Percentiles rank a stretch among this genome's conserved stretches.
Conservation (phyloP, 208 protist genomes). For the Leptomonas pyrrhocoris region DNA sequence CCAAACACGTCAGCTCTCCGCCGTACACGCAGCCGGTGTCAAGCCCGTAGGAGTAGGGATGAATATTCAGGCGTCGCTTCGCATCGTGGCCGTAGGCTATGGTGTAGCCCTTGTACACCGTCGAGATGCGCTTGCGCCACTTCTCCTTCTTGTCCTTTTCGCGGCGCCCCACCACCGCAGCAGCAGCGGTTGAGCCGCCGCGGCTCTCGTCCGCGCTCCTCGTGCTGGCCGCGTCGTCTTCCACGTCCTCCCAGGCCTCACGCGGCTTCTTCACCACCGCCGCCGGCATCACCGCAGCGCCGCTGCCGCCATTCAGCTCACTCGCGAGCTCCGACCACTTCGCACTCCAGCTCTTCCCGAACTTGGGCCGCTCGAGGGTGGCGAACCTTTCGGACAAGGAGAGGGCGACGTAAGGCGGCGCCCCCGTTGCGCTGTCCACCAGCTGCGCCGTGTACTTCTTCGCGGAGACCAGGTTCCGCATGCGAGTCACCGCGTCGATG, state of each 20-base stretch:
- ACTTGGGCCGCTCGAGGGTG: constrained; percentile 33
- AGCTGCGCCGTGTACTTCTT: constrained; percentile 14
- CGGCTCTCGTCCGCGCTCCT: constrained; percentile 7
- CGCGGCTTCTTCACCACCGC: neutral
- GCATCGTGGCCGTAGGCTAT: constrained; percentile 85
- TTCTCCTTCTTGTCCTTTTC: constrained; percentile 12
- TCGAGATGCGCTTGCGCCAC: constrained; percentile 16
- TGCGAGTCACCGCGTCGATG: constrained; percentile 45
- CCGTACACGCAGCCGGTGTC: constrained; percentile 80
- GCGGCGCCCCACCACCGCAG: neutral
- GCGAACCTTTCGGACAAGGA: constrained; percentile 37
- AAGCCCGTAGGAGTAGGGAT: constrained; percentile 70
- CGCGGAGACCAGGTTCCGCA: constrained; percentile 53
- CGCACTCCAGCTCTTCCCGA: constrained; percentile 51
- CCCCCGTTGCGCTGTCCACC: neutral
- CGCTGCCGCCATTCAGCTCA: constrained; percentile 7
- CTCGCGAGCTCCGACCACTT: constrained; percentile 44
- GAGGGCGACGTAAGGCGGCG: constrained; percentile 23
- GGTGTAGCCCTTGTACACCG: constrained; percentile 27
- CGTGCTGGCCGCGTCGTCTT: constrained; percentile 4
- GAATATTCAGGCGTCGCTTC: constrained; percentile 59
- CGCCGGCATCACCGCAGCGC: constrained; percentile 6
- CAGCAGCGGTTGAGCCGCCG: neutral
- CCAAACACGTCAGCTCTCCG: constrained; percentile 53
- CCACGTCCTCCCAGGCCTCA: neutral